phyloP scores from a whole-genome alignment of 768 basidiomycete genomes.

The Calocybe gangraenosa region DNA sequence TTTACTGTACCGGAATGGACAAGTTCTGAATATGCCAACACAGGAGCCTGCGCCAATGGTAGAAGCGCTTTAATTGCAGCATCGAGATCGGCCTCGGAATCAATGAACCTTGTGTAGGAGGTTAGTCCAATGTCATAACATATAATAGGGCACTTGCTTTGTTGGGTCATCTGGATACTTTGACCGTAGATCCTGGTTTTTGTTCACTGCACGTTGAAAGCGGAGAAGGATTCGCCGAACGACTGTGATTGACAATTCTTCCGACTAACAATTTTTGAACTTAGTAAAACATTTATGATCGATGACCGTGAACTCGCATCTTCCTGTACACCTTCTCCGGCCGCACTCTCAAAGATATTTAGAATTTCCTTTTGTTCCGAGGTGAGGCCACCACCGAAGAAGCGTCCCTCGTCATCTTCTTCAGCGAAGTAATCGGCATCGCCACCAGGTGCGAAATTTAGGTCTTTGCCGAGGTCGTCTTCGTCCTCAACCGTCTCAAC shows the following conservation, averaged over 20 bases:
- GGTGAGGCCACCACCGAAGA: slow-evolving; percentile 92
- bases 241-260: slow-evolving; percentile 63
- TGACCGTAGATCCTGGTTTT: slow-evolving; percentile 95
- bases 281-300: slow-evolving; percentile 18
- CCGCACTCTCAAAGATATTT: slow-evolving; percentile 85
- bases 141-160: slow-evolving; percentile 46
- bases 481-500: slow-evolving; percentile 60
- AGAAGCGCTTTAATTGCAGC: slow-evolving; percentile 79
- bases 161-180: slow-evolving; percentile 91
- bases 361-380: slow-evolving; percentile 92
- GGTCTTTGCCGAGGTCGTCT: slow-evolving; percentile 43
- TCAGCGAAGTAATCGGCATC: slow-evolving; percentile 90
- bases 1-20: slow-evolving; percentile 68
- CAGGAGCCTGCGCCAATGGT: slow-evolving; percentile 83
- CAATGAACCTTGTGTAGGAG: slow-evolving; percentile 74
- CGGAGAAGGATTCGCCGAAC: slow-evolving; percentile 71
- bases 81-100: slow-evolving; percentile 96
- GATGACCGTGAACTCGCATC: slow-evolving; percentile 47
- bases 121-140: neutral
- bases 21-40: slow-evolving; percentile 85
- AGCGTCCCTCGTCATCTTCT: slow-evolving; percentile 89
- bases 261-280: slow-evolving; percentile 38
- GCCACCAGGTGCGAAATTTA: slow-evolving; percentile 73
- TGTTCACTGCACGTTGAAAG: slow-evolving; percentile 87
- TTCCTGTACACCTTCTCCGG: slow-evolving; percentile 56